phyloP scores from a whole-genome alignment of 768 basidiomycete species.

The Kwoniella sp. region DNA sequence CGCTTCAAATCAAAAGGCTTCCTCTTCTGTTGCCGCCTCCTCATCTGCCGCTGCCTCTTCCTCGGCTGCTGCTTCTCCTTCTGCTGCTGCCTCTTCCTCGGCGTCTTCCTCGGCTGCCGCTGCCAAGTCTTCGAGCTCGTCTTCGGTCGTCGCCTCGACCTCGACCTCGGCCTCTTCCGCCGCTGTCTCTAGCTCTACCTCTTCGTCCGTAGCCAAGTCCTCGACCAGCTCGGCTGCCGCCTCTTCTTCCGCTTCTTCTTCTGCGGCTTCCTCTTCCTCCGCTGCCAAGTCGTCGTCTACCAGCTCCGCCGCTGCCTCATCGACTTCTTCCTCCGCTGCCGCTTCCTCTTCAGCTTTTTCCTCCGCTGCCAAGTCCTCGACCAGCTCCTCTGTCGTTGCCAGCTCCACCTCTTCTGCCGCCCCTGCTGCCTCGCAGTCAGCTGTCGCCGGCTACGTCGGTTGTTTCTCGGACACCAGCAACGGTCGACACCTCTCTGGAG shows the following conservation, averaged over 20 bases:
- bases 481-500: slow-evolving; percentile 17
- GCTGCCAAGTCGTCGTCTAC: slow-evolving; percentile 12
- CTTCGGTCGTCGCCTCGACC: slow-evolving; percentile 5
- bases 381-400: slow-evolving; percentile 13
- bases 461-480: slow-evolving; percentile 21
- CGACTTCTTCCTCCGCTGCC: slow-evolving; percentile 12
- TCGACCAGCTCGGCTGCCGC: slow-evolving; percentile 13
- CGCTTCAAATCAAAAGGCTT: slow-evolving; percentile 1
- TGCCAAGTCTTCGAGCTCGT: slow-evolving; percentile 15
- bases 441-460: slow-evolving; percentile 19
- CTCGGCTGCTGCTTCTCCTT: background rate
- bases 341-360: slow-evolving; percentile 7
- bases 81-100: slow-evolving; percentile 2
- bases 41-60: background rate
- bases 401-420: slow-evolving; percentile 7
- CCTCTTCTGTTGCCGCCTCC: background rate
- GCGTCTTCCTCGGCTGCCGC: slow-evolving; percentile 8
- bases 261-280: slow-evolving; percentile 11
- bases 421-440: slow-evolving; percentile 8
- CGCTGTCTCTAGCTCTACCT: slow-evolving; percentile 12
- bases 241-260: slow-evolving; percentile 8
- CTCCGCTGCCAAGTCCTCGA: slow-evolving; percentile 6
- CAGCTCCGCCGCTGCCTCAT: slow-evolving; percentile 7
- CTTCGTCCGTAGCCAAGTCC: slow-evolving; percentile 9
- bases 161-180: slow-evolving; percentile 8